These are phyloP conservation scores for Stereocaulon alpinum DNA, from an alignment of 495 filamentous ascomycete species.

Conservation along the genomic window DNA sequence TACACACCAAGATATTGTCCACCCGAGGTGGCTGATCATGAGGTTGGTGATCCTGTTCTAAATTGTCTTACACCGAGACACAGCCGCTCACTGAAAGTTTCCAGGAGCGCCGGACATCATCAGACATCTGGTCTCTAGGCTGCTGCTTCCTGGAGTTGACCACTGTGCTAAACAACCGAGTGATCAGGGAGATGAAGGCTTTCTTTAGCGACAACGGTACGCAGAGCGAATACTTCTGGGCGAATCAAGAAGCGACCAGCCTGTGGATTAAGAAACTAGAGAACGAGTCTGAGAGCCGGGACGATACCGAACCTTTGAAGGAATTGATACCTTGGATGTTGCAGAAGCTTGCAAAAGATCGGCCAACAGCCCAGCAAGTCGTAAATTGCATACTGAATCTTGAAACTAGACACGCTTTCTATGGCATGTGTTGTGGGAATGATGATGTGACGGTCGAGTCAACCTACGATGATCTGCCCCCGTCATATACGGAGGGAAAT, in stretches of 20 bases:
- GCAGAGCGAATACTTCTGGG: conserved; percentile 2
- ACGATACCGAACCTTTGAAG: conserved; percentile 8
- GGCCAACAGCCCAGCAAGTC: conserved; percentile 10
- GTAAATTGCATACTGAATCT: neutral
- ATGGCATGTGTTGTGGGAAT: conserved; percentile 7
- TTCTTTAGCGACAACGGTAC: conserved; percentile 12
- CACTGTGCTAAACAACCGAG: conserved; percentile 20
- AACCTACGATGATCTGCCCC: neutral
- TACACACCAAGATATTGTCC: conserved; percentile 25
- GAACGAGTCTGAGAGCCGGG: neutral
- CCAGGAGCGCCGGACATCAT: conserved; percentile 1
- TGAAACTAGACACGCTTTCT: neutral
- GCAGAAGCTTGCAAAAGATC: conserved; percentile 1
- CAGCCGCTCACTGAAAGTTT: neutral
- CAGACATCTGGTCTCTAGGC: conserved; percentile 34
- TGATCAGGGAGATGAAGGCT: conserved; percentile 8
- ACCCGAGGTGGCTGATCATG: conserved; percentile 20
- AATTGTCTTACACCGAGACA: conserved; percentile 3
- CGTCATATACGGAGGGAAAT: neutral
- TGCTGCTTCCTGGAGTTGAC: conserved; percentile 34
- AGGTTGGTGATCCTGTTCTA: neutral
- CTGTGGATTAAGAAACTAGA: conserved; percentile 13
- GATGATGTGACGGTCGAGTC: neutral
- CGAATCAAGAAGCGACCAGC: conserved; percentile 7
- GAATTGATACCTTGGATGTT: conserved; percentile 3